These are phyloP conservation scores for Ophiocytium majus DNA, from an alignment of 352 stramenopile species.

Conservation along the genomic window DNA sequence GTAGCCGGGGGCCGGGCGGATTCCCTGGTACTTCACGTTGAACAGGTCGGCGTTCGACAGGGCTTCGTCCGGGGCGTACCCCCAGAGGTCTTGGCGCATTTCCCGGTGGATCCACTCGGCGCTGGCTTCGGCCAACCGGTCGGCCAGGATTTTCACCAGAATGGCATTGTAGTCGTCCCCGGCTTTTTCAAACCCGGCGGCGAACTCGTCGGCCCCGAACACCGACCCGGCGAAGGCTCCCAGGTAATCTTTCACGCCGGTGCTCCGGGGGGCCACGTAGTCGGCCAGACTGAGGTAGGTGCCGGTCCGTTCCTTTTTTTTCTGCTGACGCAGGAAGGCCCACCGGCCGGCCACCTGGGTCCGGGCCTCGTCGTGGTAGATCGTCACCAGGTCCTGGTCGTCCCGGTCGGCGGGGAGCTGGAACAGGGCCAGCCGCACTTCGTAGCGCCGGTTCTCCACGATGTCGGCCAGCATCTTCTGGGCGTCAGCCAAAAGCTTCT, in stretches of 20 bases:
- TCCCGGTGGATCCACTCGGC: background rate
- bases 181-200: background rate
- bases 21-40: constrained; percentile 6
- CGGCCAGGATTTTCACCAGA: background rate
- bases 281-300: background rate
- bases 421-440: too few species aligned
- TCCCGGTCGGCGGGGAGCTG: too few species aligned
- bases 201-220: background rate
- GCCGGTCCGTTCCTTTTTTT: background rate
- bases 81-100: background rate
- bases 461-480: too few species aligned
- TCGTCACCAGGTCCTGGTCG: too few species aligned
- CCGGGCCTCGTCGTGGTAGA: too few species aligned
- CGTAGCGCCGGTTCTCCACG: too few species aligned
- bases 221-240: background rate
- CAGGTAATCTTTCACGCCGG: background rate
- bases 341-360: too few species aligned
- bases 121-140: background rate
- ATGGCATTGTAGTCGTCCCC: constrained; percentile 1
- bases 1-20: background rate
- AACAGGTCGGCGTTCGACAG: background rate
- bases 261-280: background rate
- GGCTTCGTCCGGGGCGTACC: background rate
- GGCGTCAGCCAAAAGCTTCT: too few species aligned
- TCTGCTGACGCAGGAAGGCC: too few species aligned